Base-by-base conservation (phyloP, 768 basidiomycete species). In the Tylopilus sp. region DNA sequence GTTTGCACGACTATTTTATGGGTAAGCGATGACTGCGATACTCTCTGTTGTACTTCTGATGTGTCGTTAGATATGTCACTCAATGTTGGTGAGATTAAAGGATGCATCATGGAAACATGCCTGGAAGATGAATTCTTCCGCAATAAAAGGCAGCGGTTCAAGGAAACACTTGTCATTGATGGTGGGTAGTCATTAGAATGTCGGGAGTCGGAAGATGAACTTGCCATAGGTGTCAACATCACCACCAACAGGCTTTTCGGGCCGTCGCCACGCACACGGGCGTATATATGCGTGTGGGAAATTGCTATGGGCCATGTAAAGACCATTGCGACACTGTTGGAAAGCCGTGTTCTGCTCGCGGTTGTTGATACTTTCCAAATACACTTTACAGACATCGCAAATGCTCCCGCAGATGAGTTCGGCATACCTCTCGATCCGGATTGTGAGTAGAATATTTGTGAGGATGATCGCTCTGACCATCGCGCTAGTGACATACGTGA, bases 251-350 rank as follows among this genome's bases (percentile, higher is more conserved):
- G 95, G 24, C 73, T 98, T 12, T 96, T 97, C 63, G 96, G 96
- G 9, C 90, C 91, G 13, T 83, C 85, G 53, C 96, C 96, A 8
- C 80, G 82, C 4, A 89, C 89, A 0, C 72, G 88, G 2, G 86
- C 92, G 2, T 98, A 98, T 63, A 74, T 96, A 6, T 98, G 95
- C 65, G 80, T 97, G 14, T 98, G 96, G 96, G 92, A 96, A 63
- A 80, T 95, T 41, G 72, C 72, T n/a, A 31, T 93, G 17, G 92
- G 92, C 7, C 65, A 76, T 30, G 64, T 90, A 43, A 85, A 82
- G 61, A 77, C 77, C 0, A 63, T 77, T 24, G 55, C 86, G 19
- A 79, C 85, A 2, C 81, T 85, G 9, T 65, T 70, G 16, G 80
- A 91, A 58, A 72, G 72, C 6, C 71, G 74, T 55, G 58, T 79